Evolutionary conservation across 257 asterid species (phyloP), one percentile per base, ranked within the genome.

Genomic region (Anisodus acutangulus): DNA sequence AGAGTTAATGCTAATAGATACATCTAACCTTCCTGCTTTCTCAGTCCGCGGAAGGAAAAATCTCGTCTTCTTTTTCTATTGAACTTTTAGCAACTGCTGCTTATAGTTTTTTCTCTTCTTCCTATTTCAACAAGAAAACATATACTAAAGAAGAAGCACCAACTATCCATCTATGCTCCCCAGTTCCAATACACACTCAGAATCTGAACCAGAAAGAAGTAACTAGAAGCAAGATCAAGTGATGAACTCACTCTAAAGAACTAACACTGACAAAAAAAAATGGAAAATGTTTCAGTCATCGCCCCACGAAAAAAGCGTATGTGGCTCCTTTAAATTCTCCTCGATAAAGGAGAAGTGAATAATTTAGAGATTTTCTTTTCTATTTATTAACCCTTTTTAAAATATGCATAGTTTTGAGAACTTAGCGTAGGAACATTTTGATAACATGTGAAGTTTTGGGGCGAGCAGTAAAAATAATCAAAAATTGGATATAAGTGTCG

Each of bases 161-260:
- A 51, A 47, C 19, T 7, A 8, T 0, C 26, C 64, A 76, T 13
- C 15, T 53, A 76, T 13, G 26, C 47, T 76, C 47, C 47, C 49
- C 47, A 76, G 26, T 12, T 76, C 13, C 26, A 26, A 7, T 13
- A 76, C 9, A 26, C 47, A 53, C 26, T 6, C 45, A 53, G 64
- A 26, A 53, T 26, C 81, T 76, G 47, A 76, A 76, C 81, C 64
- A 26, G 81, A 13, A 76, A 26, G 63, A 76, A 26, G 64, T 76
- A 76, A 13, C 51, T 26, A 13, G 63, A 51, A 51, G 81, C 81
- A 76, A 13, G 64, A 76, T 53, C 47, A 74, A 74, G 13, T 12
- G 64, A 51, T 31, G 39, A 53, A 51, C 63, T 51, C 47, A 31
- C 81, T 12, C 64, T 22, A 6, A 13, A 26, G 7, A 26, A 74